Conservation (phyloP, 257 asterid genomes). For the Salvia rosmarinus region DNA sequence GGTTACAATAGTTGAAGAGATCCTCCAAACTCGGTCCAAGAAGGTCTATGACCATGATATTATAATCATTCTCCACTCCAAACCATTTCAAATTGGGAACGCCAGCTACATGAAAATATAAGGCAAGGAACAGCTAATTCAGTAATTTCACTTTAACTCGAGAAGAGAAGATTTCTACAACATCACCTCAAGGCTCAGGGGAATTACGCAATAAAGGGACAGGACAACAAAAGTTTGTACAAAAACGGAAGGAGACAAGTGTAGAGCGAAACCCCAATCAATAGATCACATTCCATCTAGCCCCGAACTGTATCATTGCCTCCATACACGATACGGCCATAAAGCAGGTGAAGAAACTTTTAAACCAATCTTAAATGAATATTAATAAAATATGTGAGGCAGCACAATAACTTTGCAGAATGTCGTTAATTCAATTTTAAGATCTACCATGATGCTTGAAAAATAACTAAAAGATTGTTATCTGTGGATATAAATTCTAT, state of each 20-base stretch:
- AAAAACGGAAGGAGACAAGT: background rate
- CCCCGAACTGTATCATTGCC: conserved; percentile 22
- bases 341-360: conserved; percentile 9
- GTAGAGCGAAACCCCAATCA: conserved; percentile 9
- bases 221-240: background rate
- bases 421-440: background rate
- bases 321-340: conserved; percentile 2
- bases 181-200: conserved; percentile 21
- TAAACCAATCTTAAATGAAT: background rate
- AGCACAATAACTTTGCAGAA: no score
- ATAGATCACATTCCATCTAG: background rate
- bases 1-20: conserved; percentile 82
- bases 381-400: background rate
- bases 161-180: conserved; percentile 7
- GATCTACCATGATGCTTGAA: conserved; percentile 2
- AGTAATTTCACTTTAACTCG: conserved; percentile 12
- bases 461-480: background rate
- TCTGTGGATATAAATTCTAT: background rate
- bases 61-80: conserved; percentile 82
- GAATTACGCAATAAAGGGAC: background rate
- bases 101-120: conserved; percentile 60
- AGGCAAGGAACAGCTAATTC: conserved; percentile 31
- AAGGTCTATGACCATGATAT: conserved; percentile 92
- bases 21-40: conserved; percentile 96
- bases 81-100: conserved; percentile 90